Evolutionary conservation across 768 basidiomycete genomes (phyloP).

Genomic region (Serendipita vermifera): DNA sequence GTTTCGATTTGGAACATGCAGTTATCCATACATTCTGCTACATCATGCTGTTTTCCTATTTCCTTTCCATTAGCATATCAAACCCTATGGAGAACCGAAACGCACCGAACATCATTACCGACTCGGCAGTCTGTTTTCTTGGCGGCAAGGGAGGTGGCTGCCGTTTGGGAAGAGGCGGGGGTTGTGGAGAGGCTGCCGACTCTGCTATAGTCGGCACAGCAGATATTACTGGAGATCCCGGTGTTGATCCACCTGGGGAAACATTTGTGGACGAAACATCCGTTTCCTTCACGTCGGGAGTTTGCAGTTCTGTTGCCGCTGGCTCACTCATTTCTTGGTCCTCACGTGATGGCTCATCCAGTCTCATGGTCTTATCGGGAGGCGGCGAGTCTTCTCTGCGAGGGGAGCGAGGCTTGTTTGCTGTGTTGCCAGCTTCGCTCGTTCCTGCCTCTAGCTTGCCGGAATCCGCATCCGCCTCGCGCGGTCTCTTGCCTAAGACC

Average conservation of each 20-base stretch:
- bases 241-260: neutral
- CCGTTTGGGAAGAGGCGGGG: slow-evolving; percentile 14
- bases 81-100: neutral
- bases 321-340: neutral
- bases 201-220: neutral
- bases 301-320: neutral
- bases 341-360: neutral
- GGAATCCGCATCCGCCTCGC: slow-evolving; percentile 27
- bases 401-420: neutral
- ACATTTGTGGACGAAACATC: neutral
- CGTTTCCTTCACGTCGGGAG: neutral
- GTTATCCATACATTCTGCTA: slow-evolving; percentile 98
- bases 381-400: neutral
- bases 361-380: neutral
- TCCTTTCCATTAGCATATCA: slow-evolving; percentile 12
- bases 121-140: slow-evolving; percentile 38
- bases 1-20: slow-evolving; percentile 98
- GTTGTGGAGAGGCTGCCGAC: neutral
- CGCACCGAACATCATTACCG: slow-evolving; percentile 84
- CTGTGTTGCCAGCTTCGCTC: neutral
- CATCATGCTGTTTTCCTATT: slow-evolving; percentile 89
- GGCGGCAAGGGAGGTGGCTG: slow-evolving; percentile 48
- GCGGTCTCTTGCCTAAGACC: slow-evolving; percentile 57
- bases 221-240: neutral
- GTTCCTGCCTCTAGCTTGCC: neutral